Evolutionary conservation across 257 asterid genomes (phyloP).

Genomic region (Ballota nigra): DNA sequence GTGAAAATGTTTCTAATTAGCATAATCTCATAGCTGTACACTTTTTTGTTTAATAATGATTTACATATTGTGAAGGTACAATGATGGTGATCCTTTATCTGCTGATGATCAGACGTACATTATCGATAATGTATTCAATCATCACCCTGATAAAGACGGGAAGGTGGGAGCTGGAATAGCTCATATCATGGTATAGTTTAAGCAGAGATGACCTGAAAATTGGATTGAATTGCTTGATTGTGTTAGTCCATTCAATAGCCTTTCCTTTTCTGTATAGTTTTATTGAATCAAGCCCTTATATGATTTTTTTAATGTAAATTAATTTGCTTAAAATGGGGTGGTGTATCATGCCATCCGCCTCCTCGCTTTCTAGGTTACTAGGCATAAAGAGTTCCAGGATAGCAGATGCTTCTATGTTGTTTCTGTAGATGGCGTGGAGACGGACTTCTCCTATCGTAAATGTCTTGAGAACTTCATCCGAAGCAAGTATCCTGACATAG

Average conservation of each 20-base stretch:
- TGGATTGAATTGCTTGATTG: neutral
- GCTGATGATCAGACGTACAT: slow-evolving; percentile 79
- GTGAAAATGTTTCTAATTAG: neutral
- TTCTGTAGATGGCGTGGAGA: slow-evolving; percentile 56
- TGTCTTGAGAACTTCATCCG: slow-evolving; percentile 62
- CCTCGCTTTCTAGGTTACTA: slow-evolving; percentile 57
- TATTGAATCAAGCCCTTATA: neutral
- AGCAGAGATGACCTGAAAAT: neutral
- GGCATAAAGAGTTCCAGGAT: slow-evolving; percentile 66
- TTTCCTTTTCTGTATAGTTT: neutral
- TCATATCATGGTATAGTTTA: slow-evolving; percentile 59
- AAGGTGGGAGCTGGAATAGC: slow-evolving; percentile 83
- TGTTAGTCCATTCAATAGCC: neutral
- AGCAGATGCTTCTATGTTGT: slow-evolving; percentile 87
- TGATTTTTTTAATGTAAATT: neutral
- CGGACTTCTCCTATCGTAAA: slow-evolving; percentile 81
- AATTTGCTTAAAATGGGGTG: too few species aligned
- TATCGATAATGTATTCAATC: slow-evolving; percentile 62
- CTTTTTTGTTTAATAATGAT: neutral
- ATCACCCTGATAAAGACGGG: slow-evolving; percentile 79
- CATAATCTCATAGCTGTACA: neutral
- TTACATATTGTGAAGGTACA: slow-evolving; percentile 54
- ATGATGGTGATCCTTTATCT: slow-evolving; percentile 77
- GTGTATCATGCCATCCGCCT: slow-evolving; percentile 12
- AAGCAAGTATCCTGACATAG: slow-evolving; percentile 66